These are phyloP conservation scores for Oryza coarctata DNA, from an alignment of 176 grass and related monocot species.

Conservation along the genomic window DNA sequence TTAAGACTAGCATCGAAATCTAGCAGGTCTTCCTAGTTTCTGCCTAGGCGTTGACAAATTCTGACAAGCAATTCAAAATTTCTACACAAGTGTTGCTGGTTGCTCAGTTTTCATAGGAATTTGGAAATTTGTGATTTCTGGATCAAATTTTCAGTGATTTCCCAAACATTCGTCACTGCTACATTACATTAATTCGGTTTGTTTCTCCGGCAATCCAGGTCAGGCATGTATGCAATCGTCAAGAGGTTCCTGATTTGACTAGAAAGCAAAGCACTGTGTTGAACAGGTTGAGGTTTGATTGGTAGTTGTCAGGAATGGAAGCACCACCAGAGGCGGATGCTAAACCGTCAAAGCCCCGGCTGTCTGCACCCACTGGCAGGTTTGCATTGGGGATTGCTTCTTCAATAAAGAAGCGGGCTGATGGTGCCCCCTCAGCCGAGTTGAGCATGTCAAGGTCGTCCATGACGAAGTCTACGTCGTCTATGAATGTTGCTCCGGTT, in stretches of 20 bases:
- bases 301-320: constrained; percentile 43
- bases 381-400: constrained; percentile 26
- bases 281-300: neutral
- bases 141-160: constrained; percentile 6
- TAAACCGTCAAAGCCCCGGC: constrained; percentile 35
- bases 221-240: constrained; percentile 12
- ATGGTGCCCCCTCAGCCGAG: neutral
- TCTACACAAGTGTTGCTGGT: neutral
- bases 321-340: constrained; percentile 19
- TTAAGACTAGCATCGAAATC: no score
- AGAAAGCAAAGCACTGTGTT: neutral
- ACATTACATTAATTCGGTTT: constrained; percentile 8
- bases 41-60: constrained; percentile 34
- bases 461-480: constrained; percentile 28
- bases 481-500: constrained; percentile 7
- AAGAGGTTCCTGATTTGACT: constrained; percentile 3
- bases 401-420: constrained; percentile 41
- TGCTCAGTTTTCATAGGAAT: neutral
- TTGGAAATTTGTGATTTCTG: constrained; percentile 17
- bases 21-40: no score
- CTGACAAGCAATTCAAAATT: neutral
- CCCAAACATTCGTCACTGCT: neutral
- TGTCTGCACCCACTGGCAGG: constrained; percentile 22
- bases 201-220: constrained; percentile 21
- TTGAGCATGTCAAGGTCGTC: constrained; percentile 27